Percentiles rank a stretch among this genome's conserved stretches.
Evolutionary conservation across 176 grass and related monocot species (phyloP).

Genomic region (Zea mays): Zm-B73-REFERENCE-NAM-5.0 NC_050104.1:125134001-125134500

Average conservation of each 20-base stretch:
- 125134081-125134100: no score
- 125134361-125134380: slow-evolving; percentile 71
- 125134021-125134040: no score
- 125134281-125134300: slow-evolving; percentile 47
- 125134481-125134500: slow-evolving; percentile 63
- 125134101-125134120: background rate
- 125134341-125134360: slow-evolving; percentile 53
- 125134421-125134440: slow-evolving; percentile 98
- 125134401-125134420: slow-evolving; percentile 99
- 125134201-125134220: slow-evolving; percentile 82
- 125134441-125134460: slow-evolving; percentile 65
- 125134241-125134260: slow-evolving; percentile 58
- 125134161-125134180: background rate
- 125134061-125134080: no score
- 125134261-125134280: slow-evolving; percentile 44
- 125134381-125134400: slow-evolving; percentile 90
- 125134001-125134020: no score
- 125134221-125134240: slow-evolving; percentile 72
- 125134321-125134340: slow-evolving; percentile 44
- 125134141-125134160: background rate
- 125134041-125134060: no score
- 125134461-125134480: slow-evolving; percentile 64
- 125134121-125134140: background rate
- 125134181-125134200: background rate
- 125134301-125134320: slow-evolving; percentile 56